These are phyloP conservation scores for Xylaria cubensis DNA, from an alignment of 495 filamentous ascomycete genomes.

Conservation along the genomic window DNA sequence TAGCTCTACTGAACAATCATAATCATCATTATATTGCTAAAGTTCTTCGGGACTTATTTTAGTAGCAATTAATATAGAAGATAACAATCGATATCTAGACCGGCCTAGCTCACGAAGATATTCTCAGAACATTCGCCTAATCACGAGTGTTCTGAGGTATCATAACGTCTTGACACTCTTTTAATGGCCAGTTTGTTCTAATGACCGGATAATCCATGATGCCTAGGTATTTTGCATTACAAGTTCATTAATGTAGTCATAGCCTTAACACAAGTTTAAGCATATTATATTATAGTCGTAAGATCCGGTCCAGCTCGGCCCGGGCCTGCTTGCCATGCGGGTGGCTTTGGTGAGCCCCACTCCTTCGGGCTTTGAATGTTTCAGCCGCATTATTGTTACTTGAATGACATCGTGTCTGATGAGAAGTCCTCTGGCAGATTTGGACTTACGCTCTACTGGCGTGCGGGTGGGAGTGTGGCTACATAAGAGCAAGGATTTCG, in stretches of 20 bases:
- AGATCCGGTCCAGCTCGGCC: too few relatives aligned
- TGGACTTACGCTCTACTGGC: background rate
- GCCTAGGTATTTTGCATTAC: too few relatives aligned
- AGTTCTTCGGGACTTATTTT: background rate
- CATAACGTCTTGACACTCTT: too few relatives aligned
- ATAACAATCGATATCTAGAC: background rate
- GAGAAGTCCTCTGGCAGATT: background rate
- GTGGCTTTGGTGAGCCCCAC: too few relatives aligned
- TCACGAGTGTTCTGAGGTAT: too few relatives aligned
- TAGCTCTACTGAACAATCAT: background rate
- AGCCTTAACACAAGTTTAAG: too few relatives aligned
- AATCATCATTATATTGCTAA: background rate
- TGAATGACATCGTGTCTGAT: background rate
- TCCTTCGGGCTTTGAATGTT: too few relatives aligned
- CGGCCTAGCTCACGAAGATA: background rate
- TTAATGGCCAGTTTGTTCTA: too few relatives aligned
- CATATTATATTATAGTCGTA: too few relatives aligned
- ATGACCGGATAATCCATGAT: too few relatives aligned
- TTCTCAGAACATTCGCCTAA: background rate
- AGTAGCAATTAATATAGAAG: background rate
- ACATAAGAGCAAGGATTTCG: background rate
- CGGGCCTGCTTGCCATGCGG: too few relatives aligned
- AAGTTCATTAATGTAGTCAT: too few relatives aligned
- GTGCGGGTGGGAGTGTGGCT: background rate
- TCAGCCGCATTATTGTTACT: background rate